A percentile compares a stretch with the other conserved stretches of the same genome.
These are phyloP conservation scores for Amauroascus verrucosus DNA, from an alignment of 2,329 filamentous ascomycete genomes.

Conservation along the genomic window DNA sequence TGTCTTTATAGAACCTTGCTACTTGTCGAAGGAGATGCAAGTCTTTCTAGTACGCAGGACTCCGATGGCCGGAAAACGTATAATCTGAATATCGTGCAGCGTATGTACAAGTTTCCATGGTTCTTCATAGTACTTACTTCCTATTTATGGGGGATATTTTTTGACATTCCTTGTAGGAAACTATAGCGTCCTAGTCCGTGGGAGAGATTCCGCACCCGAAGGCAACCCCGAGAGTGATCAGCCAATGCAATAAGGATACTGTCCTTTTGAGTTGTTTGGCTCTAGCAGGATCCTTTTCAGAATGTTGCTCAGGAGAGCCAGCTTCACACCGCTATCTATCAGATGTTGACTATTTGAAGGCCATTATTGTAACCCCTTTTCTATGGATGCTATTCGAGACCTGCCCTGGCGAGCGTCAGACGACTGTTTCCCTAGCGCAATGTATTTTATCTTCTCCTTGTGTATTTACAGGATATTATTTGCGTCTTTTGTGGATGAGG, in stretches of 20 bases:
- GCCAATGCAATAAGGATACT: neutral
- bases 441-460: neutral
- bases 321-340: too few species aligned
- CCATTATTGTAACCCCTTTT: too few species aligned
- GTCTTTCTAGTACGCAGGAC: conserved; percentile 57
- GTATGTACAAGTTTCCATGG: conserved; percentile 44
- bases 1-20: conserved; percentile 58
- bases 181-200: neutral
- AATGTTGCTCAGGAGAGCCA: too few species aligned
- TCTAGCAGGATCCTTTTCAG: too few species aligned
- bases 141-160: neutral
- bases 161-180: neutral
- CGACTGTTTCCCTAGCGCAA: neutral
- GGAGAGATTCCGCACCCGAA: neutral
- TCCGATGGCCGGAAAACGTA: conserved; percentile 56
- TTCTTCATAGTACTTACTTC: neutral
- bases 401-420: neutral
- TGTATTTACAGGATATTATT: neutral
- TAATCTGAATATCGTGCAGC: conserved; percentile 62
- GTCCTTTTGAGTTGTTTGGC: neutral
- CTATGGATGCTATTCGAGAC: neutral
- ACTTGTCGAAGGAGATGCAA: conserved; percentile 72
- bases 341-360: too few species aligned
- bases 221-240: neutral
- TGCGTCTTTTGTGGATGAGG: neutral